A percentile compares a stretch with the other conserved stretches of the same genome.
phyloP scores from a whole-genome alignment of 805 yeast species.

The Starmerella floricola region DNA sequence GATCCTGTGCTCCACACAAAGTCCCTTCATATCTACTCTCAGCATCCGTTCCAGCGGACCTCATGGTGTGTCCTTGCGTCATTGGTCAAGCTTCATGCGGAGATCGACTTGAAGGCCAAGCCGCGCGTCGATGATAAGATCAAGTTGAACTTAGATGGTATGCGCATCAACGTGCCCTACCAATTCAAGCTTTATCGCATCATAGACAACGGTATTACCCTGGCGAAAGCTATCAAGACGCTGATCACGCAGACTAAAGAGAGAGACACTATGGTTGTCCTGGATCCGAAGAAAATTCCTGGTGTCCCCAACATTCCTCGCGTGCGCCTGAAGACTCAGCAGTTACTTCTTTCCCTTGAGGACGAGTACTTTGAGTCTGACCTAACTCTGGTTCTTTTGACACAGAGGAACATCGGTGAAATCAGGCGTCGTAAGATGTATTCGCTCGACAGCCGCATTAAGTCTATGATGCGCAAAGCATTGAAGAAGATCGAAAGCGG shows the following conservation, averaged over 20 bases:
- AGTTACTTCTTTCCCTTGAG: conserved; percentile 55
- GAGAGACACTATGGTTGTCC: conserved; percentile 20
- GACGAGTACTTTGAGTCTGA: conserved; percentile 86
- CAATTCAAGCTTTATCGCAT: conserved; percentile 62
- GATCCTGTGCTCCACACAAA: conserved; percentile 30
- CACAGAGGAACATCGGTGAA: conserved; percentile 36
- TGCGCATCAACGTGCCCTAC: conserved; percentile 45
- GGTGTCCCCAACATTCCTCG: conserved; percentile 31
- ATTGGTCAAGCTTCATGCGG: conserved; percentile 22
- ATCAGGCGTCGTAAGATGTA: conserved; percentile 11
- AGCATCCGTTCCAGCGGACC: conserved; percentile 36
- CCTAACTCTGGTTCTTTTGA: conserved; percentile 48
- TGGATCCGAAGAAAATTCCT: conserved; percentile 24
- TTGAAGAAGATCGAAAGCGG: conserved; percentile 1
- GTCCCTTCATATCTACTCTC: conserved; percentile 36
- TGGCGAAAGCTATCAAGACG: conserved; percentile 55
- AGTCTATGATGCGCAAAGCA: conserved; percentile 10
- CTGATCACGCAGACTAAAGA: conserved; percentile 26
- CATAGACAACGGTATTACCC: conserved; percentile 64
- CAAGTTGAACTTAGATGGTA: conserved; percentile 25
- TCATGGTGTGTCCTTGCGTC: conserved; percentile 32
- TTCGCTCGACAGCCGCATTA: conserved; percentile 14
- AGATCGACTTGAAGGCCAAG: conserved; percentile 9
- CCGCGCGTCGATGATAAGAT: conserved; percentile 16
- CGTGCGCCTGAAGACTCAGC: conserved; percentile 42